Conservation (phyloP, 2,329 filamentous ascomycete genomes). For the Botrytis squamosa region DNA sequence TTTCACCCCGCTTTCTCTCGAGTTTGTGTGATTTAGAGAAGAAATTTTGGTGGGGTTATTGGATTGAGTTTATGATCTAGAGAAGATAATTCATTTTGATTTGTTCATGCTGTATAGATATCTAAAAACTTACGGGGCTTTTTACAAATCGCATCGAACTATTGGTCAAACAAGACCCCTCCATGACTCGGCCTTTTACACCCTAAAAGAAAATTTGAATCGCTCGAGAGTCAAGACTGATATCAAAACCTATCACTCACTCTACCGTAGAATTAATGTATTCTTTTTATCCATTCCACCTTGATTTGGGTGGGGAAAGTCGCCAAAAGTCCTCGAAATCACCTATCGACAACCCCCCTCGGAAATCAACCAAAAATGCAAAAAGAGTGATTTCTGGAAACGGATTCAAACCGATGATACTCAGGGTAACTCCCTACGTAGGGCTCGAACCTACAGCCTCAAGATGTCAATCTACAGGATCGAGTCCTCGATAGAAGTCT, state of each 20-base stretch:
- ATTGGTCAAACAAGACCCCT: neutral
- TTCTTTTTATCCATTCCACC: neutral
- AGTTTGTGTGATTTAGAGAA: neutral
- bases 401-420: slow-evolving; percentile 12
- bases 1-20: neutral
- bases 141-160: accelerated
- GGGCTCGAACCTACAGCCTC: slow-evolving; percentile 12
- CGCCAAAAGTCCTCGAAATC: neutral
- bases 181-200: neutral
- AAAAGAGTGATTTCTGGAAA: neutral
- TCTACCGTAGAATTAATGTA: too few species aligned
- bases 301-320: neutral
- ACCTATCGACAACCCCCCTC: accelerated
- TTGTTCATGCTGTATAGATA: neutral
- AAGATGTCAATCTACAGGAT: too few species aligned
- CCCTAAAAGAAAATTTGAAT: neutral
- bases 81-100: neutral
- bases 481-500: slow-evolving; percentile 3
- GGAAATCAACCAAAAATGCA: neutral
- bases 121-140: neutral
- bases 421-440: slow-evolving; percentile 13
- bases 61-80: neutral
- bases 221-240: too few species aligned
- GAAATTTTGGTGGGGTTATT: neutral
- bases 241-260: neutral